A percentile compares a stretch with the other conserved stretches of the same genome.
Conservation (phyloP, 257 asterid species). For the Echium plantagineum region DNA sequence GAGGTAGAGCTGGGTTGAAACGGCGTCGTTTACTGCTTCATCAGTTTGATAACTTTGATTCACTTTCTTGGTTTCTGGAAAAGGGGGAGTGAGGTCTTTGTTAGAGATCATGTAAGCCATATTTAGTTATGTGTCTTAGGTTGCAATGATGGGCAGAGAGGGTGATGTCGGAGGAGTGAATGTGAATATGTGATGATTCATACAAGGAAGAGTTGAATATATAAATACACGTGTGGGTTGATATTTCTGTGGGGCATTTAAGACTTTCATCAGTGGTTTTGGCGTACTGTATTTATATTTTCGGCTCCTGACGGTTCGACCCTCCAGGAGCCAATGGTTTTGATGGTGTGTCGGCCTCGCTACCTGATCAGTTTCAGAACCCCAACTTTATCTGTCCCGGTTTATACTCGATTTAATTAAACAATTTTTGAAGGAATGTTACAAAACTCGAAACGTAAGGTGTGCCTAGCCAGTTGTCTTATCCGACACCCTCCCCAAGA, state of each 20-base stretch:
- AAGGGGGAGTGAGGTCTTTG: conserved; percentile 17
- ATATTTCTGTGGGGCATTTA: background rate
- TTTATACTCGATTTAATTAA: too few species aligned
- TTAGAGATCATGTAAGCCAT: conserved; percentile 37
- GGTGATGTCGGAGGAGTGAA: too few species aligned
- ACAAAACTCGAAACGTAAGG: too few species aligned
- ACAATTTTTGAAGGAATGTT: too few species aligned
- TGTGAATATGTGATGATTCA: too few species aligned
- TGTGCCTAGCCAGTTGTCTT: too few species aligned
- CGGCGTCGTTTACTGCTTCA: conserved; percentile 10
- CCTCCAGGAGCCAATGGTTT: background rate
- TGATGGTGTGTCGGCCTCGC: background rate
- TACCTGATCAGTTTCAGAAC: too few species aligned
- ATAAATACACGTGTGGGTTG: background rate
- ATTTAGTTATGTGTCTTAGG: too few species aligned
- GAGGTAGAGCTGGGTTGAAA: conserved; percentile 40
- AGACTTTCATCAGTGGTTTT: background rate
- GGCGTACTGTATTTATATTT: background rate
- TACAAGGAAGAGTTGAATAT: background rate
- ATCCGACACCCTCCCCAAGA: too few species aligned
- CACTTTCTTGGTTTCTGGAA: conserved; percentile 12
- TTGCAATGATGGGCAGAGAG: background rate
- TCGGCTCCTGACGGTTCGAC: background rate
- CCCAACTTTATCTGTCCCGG: too few species aligned
- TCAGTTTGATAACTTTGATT: conserved; percentile 9